Conservation (phyloP, 805 yeast genomes). For the Debaryomyces maramus region DNA sequence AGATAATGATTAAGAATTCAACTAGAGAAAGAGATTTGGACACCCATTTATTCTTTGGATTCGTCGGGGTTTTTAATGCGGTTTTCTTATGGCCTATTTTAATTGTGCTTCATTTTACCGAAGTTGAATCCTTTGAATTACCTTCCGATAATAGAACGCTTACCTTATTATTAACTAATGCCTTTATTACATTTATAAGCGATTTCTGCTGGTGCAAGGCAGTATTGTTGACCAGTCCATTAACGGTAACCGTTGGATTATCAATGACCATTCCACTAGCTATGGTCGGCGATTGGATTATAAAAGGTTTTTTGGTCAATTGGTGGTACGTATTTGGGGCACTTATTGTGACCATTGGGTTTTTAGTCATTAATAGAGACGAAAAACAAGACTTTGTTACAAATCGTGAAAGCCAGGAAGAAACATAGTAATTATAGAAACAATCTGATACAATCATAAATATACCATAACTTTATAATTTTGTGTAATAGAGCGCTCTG, state of each 20-base stretch:
- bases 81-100: constrained; percentile 81
- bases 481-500: not conserved
- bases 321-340: constrained; percentile 78
- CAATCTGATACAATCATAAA: too few species aligned
- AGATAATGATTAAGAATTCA: constrained; percentile 44
- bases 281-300: constrained; percentile 81
- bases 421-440: not conserved
- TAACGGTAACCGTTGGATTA: constrained; percentile 93
- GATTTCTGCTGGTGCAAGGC: constrained; percentile 97
- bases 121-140: constrained; percentile 68
- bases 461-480: too few species aligned
- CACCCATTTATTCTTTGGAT: constrained; percentile 89
- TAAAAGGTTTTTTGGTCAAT: constrained; percentile 64
- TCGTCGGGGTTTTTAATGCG: constrained; percentile 84
- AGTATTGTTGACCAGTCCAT: constrained; percentile 87
- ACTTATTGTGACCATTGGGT: constrained; percentile 72
- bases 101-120: constrained; percentile 58
- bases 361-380: constrained; percentile 77
- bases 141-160: constrained; percentile 56
- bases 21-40: constrained; percentile 73
- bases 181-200: constrained; percentile 75
- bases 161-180: constrained; percentile 58
- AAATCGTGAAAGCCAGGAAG: constrained; percentile 3
- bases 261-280: constrained; percentile 94
- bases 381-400: constrained; percentile 60